A percentile compares a stretch with the other conserved stretches of the same genome.
Conservation (phyloP, 2,329 filamentous ascomycete species). For the Fusarium pilosicola region DNA sequence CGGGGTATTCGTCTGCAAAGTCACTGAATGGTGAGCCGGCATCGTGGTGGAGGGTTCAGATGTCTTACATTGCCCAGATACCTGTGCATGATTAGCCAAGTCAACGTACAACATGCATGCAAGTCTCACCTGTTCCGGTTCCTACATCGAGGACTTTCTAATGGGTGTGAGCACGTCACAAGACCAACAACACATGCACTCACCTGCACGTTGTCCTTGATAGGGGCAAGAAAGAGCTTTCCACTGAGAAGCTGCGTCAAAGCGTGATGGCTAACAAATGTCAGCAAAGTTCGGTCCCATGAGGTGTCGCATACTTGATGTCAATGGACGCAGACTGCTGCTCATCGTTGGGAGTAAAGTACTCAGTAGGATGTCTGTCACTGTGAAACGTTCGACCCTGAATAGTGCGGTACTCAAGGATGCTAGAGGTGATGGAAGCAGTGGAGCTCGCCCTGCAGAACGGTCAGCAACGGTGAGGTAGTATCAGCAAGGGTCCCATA, state of each 20-base stretch:
- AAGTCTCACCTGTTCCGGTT: conserved; percentile 31
- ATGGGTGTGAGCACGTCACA: not conserved
- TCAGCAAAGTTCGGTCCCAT: not conserved
- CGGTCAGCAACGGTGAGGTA: not conserved
- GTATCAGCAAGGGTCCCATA: not conserved
- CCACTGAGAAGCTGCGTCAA: conserved; percentile 30
- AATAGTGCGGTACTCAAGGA: conserved; percentile 38
- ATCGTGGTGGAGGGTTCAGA: accelerated
- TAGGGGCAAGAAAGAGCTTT: conserved; percentile 34
- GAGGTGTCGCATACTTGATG: conserved; percentile 24
- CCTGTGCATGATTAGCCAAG: conserved; percentile 2
- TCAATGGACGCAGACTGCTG: conserved; percentile 40
- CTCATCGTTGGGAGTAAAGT: conserved; percentile 41
- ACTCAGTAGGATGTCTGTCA: conserved; percentile 35
- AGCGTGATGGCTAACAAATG: conserved; percentile 31
- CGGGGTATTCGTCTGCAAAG: conserved; percentile 35
- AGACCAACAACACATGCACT: not conserved
- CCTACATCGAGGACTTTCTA: conserved; percentile 40
- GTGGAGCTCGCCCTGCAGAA: conserved; percentile 35
- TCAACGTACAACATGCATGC: not conserved
- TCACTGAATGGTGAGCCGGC: conserved; percentile 7
- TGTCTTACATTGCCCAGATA: conserved; percentile 40
- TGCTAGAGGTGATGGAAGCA: conserved; percentile 37
- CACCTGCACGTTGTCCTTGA: conserved; percentile 31
- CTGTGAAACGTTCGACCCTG: conserved; percentile 40